Base-by-base conservation (phyloP, 495 filamentous ascomycete species). In the Cercophora scortea region DNA sequence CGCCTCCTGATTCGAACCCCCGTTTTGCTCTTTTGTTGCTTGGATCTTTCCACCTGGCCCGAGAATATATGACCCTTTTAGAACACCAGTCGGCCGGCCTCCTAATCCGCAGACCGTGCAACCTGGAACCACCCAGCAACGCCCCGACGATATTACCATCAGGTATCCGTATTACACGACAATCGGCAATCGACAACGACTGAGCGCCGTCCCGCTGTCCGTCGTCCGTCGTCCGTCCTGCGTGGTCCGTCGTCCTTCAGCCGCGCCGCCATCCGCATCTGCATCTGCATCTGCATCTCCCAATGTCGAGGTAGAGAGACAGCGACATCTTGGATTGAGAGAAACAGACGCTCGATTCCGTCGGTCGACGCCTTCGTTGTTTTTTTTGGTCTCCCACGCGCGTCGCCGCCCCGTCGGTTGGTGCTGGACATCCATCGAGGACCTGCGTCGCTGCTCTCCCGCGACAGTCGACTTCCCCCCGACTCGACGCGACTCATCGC, bases 91-190 rank as follows among this genome's bases (percentile, higher is more conserved):
- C 41, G 41, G 49, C 41, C 9, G 49, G 41, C 42, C 15, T 45
- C 52, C 25, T 51, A 25, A 25, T 25, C 25, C 33, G 36, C 33
- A 52, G 38, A 57, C 38, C 51, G 60, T 51, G 50, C 52, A 56
- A 51, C 60, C 42, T 12, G 7, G 38, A 42, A 42, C 41, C 41
- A 16, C 15, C 16, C 41, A 8, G 3, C 41, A 15, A 42, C 13
- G 8, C 41, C 41, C 41, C 38, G 51, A 45, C 55, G 50, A 48
- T 61, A 63, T 58, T 18, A 52, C 42, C 58, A 56, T 54, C 25
- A 18, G 35, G 45, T 56, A 54, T 51, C 44, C 49, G 53, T 61
- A 58, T 48, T 54, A 58, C 58, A 49, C 49, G 44, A 42, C 25
- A 25, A 25, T 25, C 25, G 25, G 25, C 25, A 25, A 25, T 25